These are phyloP conservation scores for Penicillium argentinense DNA, from an alignment of 495 filamentous ascomycete genomes.

Conservation along the genomic window DNA sequence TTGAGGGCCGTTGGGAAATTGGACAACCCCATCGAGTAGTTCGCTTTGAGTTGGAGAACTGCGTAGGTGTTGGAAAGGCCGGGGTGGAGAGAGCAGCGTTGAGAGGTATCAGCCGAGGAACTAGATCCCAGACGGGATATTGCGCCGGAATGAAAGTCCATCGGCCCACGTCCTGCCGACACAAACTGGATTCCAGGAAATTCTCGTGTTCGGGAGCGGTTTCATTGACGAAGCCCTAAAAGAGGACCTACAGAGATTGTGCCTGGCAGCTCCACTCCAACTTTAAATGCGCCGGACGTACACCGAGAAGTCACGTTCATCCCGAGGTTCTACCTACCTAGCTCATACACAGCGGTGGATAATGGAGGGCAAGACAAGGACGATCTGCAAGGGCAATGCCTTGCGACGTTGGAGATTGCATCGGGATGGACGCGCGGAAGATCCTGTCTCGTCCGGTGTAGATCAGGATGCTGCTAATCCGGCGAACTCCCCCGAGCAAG, in stretches of 20 bases:
- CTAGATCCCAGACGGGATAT: conserved; percentile 12
- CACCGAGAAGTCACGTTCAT: not conserved
- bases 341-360: too few relatives aligned
- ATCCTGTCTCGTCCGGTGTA: too few relatives aligned
- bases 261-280: conserved; percentile 7
- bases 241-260: not conserved
- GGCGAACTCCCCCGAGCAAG: too few relatives aligned
- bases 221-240: not conserved
- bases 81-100: conserved; percentile 1
- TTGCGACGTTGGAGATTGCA: too few relatives aligned
- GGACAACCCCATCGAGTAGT: too few relatives aligned
- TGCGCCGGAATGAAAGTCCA: conserved; percentile 22
- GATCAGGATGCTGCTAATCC: too few relatives aligned
- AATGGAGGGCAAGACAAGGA: too few relatives aligned
- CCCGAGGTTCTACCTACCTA: too few relatives aligned
- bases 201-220: not conserved
- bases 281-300: conserved; percentile 3
- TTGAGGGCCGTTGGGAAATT: too few relatives aligned
- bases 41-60: too few relatives aligned
- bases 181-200: not conserved
- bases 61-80: not conserved
- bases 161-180: conserved; percentile 7
- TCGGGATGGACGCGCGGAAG: too few relatives aligned
- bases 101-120: conserved; percentile 1
- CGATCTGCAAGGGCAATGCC: too few relatives aligned